phyloP scores from a whole-genome alignment of 2,329 filamentous ascomycete genomes.

The Pyrenochaeta sp. region DNA sequence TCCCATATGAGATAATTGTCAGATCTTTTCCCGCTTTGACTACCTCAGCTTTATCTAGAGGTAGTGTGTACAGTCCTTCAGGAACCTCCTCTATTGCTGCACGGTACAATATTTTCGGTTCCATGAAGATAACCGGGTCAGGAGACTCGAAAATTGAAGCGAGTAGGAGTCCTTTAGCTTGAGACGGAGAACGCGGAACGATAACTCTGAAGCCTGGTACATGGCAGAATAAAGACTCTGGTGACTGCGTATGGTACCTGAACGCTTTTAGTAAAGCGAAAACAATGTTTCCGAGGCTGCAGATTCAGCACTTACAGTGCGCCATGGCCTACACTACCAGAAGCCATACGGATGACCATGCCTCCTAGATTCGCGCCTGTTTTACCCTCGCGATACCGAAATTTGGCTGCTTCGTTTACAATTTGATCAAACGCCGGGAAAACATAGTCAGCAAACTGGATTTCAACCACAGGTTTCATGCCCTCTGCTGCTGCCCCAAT shows the following conservation, averaged over 20 bases:
- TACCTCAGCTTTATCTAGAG: constrained; percentile 84
- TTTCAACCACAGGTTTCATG: constrained; percentile 91
- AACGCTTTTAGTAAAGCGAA: constrained; percentile 3
- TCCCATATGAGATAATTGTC: constrained; percentile 87
- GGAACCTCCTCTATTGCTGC: constrained; percentile 93
- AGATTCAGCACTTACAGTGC: constrained; percentile 65
- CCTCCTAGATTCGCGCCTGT: constrained; percentile 69
- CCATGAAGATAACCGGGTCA: constrained; percentile 91
- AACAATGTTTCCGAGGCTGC: neutral
- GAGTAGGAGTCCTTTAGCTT: constrained; percentile 87
- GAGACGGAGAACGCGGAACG: constrained; percentile 82
- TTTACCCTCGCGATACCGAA: constrained; percentile 74
- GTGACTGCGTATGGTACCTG: constrained; percentile 85
- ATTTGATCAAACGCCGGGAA: constrained; percentile 94
- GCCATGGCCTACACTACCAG: constrained; percentile 87
- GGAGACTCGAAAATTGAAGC: constrained; percentile 77
- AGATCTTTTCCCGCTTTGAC: constrained; percentile 80
- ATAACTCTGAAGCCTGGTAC: constrained; percentile 85
- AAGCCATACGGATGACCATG: constrained; percentile 88
- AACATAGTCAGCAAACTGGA: constrained; percentile 95
- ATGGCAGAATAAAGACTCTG: constrained; percentile 87
- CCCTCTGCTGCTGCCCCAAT: constrained; percentile 90
- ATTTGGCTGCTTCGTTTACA: constrained; percentile 91
- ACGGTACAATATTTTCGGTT: constrained; percentile 91
- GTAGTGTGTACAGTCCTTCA: constrained; percentile 77